Evolutionary conservation across 2,329 filamentous ascomycete genomes (phyloP).

Genomic region (Pseudocercospora ulei): DNA sequence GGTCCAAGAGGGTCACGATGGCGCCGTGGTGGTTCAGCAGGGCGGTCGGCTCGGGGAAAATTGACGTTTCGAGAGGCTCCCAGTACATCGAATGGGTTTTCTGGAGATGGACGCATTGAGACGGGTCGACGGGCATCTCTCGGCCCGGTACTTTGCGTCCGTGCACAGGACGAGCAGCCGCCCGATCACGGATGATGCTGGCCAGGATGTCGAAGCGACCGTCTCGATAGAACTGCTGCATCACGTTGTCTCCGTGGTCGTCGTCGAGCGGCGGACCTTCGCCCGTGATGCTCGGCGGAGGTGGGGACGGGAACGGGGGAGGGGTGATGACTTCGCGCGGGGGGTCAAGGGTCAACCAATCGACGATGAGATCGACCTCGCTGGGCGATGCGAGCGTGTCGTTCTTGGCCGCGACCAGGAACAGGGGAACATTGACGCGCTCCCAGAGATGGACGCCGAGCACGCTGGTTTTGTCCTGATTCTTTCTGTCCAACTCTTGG

Average conservation of each 20-base stretch:
- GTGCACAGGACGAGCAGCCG: too few species aligned
- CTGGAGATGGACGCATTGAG: too few species aligned
- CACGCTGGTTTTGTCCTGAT: constrained; percentile 43
- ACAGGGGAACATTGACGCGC: constrained; percentile 61
- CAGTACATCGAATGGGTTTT: too few species aligned
- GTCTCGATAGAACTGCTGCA: too few species aligned
- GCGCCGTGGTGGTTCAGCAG: constrained; percentile 70
- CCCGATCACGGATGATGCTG: too few species aligned
- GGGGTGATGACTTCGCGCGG: too few species aligned
- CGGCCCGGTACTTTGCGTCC: too few species aligned
- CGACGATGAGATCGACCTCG: constrained; percentile 59
- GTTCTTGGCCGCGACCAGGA: constrained; percentile 65
- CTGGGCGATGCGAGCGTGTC: constrained; percentile 65
- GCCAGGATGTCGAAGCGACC: too few species aligned
- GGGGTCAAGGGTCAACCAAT: constrained; percentile 30
- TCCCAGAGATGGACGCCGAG: constrained; percentile 63
- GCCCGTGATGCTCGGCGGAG: too few species aligned
- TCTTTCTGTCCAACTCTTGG: constrained; percentile 11
- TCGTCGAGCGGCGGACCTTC: not conserved
- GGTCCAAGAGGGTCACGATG: constrained; percentile 65
- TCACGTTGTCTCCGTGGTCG: not conserved
- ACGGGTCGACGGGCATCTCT: too few species aligned
- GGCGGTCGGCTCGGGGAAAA: constrained; percentile 67
- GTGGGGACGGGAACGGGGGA: too few species aligned
- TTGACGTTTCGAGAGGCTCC: too few species aligned